Evolutionary conservation across 2,329 filamentous ascomycete genomes (phyloP).

Genomic region (Alternaria infectoria): DNA sequence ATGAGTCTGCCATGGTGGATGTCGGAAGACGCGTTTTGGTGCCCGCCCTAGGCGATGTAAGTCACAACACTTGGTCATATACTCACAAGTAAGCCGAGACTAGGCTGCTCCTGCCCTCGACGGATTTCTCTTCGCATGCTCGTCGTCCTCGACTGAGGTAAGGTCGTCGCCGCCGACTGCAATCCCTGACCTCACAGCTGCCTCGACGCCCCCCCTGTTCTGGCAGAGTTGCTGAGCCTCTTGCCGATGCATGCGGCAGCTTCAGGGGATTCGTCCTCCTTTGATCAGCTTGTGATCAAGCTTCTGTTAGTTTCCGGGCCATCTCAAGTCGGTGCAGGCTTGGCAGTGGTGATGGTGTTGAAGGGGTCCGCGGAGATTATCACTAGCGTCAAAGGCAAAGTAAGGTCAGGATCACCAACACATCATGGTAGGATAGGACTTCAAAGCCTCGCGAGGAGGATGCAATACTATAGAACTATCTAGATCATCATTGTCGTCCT

Average conservation of each 20-base stretch:
- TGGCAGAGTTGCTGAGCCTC: neutral
- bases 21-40: neutral
- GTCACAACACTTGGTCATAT: neutral
- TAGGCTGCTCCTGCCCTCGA: neutral
- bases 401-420: neutral
- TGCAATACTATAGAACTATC: constrained; percentile 1
- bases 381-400: constrained; percentile 6
- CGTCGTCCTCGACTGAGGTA: neutral
- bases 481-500: neutral
- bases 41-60: neutral
- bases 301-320: neutral
- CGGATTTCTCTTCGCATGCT: neutral
- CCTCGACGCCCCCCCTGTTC: neutral
- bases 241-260: neutral
- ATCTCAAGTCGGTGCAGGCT: neutral
- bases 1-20: neutral
- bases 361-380: neutral
- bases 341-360: constrained; percentile 3
- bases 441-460: neutral
- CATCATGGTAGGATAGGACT: neutral
- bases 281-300: neutral
- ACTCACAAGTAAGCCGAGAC: neutral
- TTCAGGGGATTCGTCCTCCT: neutral
- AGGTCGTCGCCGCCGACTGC: neutral
- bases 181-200: neutral